These are phyloP conservation scores for Malbranchea cinnamomea DNA, from an alignment of 2,329 filamentous ascomycete species.

Conservation along the genomic window DNA sequence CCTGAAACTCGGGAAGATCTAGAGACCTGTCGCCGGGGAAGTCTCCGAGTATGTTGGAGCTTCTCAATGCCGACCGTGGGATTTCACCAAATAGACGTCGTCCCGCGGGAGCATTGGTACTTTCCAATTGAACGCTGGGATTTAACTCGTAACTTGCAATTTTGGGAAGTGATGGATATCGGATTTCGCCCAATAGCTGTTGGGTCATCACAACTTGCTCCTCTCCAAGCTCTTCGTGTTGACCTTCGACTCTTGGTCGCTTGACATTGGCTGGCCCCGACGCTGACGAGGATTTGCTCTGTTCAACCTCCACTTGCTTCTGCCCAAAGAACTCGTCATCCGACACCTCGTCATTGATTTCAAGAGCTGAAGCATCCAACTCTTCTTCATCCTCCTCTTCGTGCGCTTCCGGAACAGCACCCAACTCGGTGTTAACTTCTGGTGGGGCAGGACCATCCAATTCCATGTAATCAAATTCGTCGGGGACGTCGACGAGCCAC, in stretches of 20 bases:
- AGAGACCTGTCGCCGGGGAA: too few species aligned
- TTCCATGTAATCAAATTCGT: slow-evolving; percentile 44
- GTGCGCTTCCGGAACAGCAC: slow-evolving; percentile 21
- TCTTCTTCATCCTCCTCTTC: slow-evolving; percentile 29
- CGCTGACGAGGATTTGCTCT: slow-evolving; percentile 15
- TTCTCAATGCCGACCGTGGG: slow-evolving; percentile 38
- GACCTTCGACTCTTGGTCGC: slow-evolving; percentile 8
- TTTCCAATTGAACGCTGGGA: slow-evolving; percentile 8
- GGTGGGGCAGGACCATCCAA: slow-evolving; percentile 4
- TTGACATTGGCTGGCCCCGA: slow-evolving; percentile 7
- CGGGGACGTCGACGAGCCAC: slow-evolving; percentile 50
- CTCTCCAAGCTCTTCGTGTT: slow-evolving; percentile 2
- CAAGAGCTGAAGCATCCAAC: slow-evolving; percentile 47
- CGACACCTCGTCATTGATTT: slow-evolving; percentile 34
- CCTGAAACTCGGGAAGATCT: slow-evolving; percentile 12
- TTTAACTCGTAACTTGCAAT: slow-evolving; percentile 21
- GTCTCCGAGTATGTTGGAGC: slow-evolving; percentile 36
- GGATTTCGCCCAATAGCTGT: slow-evolving; percentile 17
- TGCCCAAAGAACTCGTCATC: slow-evolving; percentile 18
- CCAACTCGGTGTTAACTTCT: slow-evolving; percentile 38
- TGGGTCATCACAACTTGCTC: slow-evolving; percentile 4
- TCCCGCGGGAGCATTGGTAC: slow-evolving; percentile 12
- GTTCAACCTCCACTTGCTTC: slow-evolving; percentile 20
- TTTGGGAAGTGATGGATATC: slow-evolving; percentile 29
- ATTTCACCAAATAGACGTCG: slow-evolving; percentile 47